phyloP scores from a whole-genome alignment of 2,329 filamentous ascomycete species.

The Fusarium floridanum region DNA sequence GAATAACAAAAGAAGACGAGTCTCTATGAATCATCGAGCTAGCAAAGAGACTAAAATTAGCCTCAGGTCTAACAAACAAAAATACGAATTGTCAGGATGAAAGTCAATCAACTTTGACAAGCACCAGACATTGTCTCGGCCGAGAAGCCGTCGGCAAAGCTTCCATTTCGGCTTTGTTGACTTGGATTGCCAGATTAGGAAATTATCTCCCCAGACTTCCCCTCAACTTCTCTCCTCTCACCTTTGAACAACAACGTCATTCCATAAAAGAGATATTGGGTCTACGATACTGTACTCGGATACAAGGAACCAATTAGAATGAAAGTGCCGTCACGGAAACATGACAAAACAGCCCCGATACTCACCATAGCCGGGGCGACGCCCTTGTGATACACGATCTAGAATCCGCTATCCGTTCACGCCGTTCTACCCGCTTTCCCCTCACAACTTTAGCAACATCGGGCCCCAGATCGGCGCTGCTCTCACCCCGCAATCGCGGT shows the following conservation, averaged over 20 bases:
- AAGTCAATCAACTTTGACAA: neutral
- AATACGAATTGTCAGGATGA: neutral
- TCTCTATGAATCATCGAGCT: neutral
- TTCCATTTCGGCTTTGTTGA: neutral
- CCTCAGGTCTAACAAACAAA: neutral
- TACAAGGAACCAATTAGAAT: neutral
- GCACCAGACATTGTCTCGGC: slow-evolving; percentile 5
- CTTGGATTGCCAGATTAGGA: neutral
- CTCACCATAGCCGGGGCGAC: neutral
- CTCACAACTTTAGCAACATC: slow-evolving; percentile 35
- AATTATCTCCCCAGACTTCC: neutral
- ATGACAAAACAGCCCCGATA: neutral
- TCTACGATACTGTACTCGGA: neutral
- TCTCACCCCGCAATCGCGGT: slow-evolving; percentile 40
- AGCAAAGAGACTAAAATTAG: neutral
- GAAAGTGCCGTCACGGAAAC: neutral
- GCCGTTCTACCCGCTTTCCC: slow-evolving; percentile 28
- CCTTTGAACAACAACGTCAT: neutral
- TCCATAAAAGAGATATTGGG: neutral
- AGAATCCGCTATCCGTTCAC: slow-evolving; percentile 13
- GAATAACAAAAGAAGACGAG: neutral
- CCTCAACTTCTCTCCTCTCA: neutral
- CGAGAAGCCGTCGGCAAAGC: neutral
- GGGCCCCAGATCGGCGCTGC: slow-evolving; percentile 29
- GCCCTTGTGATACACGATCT: slow-evolving; percentile 1